Conservation (phyloP, 306 rosid genomes). For the Comarum palustre region DNA sequence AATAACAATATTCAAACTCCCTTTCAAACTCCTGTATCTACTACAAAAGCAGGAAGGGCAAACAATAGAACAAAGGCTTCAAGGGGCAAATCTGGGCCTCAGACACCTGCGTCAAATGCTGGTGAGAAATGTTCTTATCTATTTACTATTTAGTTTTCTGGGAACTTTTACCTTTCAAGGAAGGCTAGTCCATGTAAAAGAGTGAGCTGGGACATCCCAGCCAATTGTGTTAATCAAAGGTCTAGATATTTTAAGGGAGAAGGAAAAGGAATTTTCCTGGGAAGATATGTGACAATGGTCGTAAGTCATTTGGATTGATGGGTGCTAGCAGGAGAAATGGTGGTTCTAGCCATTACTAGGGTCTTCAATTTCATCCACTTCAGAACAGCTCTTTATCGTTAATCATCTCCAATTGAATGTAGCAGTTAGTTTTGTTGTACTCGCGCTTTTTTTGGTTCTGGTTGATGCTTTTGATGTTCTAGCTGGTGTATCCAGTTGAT, state of each 20-base stretch:
- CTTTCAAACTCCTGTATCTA: conserved; percentile 71
- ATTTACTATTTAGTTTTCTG: not conserved
- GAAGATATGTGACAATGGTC: not conserved
- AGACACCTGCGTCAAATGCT: conserved; percentile 69
- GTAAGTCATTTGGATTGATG: too few species aligned
- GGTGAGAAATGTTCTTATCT: conserved; percentile 40
- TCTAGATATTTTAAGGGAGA: not conserved
- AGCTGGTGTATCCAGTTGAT: not conserved
- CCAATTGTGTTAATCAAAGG: not conserved
- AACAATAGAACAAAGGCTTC: conserved; percentile 61
- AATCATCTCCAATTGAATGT: not conserved
- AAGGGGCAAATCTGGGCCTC: conserved; percentile 70
- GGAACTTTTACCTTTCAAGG: not conserved
- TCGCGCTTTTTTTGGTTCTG: not conserved
- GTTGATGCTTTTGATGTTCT: not conserved
- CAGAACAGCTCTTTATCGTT: not conserved
- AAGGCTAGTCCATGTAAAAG: conserved; percentile 22
- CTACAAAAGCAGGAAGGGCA: conserved; percentile 70
- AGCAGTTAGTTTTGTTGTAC: not conserved
- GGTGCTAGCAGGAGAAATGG: too few species aligned
- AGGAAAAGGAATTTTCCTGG: not conserved
- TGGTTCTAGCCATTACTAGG: not conserved
- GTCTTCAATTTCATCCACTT: not conserved
- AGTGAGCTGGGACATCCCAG: not conserved
- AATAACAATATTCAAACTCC: conserved; percentile 43